Conservation (phyloP, 495 filamentous ascomycete genomes). For the Platismatia glauca region DNA sequence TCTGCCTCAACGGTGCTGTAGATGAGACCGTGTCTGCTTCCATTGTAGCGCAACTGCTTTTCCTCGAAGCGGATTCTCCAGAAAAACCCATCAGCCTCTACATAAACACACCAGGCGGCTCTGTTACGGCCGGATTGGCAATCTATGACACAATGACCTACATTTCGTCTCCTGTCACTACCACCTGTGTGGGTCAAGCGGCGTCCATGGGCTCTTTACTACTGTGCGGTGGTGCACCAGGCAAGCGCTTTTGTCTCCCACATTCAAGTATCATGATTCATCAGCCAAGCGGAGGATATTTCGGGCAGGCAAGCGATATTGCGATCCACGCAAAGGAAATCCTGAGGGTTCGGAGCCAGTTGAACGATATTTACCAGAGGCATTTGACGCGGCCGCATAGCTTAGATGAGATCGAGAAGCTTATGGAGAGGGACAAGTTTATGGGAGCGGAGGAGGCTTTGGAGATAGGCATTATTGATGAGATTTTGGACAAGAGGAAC, state of each 20-base stretch:
- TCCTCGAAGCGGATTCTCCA: constrained; percentile 94
- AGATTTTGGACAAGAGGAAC: constrained; percentile 60
- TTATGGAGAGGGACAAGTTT: constrained; percentile 96
- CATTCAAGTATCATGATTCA: constrained; percentile 95
- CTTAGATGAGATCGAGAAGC: constrained; percentile 74
- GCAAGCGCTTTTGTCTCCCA: constrained; percentile 79
- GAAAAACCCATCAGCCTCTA: constrained; percentile 92
- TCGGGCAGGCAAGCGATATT: constrained; percentile 85
- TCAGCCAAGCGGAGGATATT: constrained; percentile 85
- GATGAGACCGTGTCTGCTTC: constrained; percentile 81
- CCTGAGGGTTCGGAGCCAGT: constrained; percentile 67
- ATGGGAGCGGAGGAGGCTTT: constrained; percentile 81
- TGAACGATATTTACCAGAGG: constrained; percentile 81
- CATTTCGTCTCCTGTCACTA: constrained; percentile 83
- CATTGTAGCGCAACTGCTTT: constrained; percentile 91
- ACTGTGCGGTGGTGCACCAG: constrained; percentile 75
- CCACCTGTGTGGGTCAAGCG: constrained; percentile 90
- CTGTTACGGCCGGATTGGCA: constrained; percentile 87
- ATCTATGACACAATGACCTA: constrained; percentile 99
- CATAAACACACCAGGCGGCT: constrained; percentile 93
- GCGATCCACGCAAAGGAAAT: constrained; percentile 97
- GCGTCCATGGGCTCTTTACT: constrained; percentile 91
- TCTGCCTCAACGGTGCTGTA: constrained; percentile 88
- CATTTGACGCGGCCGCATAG: constrained; percentile 72
- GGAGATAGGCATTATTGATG: constrained; percentile 84